Conservation (phyloP, 345 rosid genomes). For the Eucalyptus brandiana region DNA sequence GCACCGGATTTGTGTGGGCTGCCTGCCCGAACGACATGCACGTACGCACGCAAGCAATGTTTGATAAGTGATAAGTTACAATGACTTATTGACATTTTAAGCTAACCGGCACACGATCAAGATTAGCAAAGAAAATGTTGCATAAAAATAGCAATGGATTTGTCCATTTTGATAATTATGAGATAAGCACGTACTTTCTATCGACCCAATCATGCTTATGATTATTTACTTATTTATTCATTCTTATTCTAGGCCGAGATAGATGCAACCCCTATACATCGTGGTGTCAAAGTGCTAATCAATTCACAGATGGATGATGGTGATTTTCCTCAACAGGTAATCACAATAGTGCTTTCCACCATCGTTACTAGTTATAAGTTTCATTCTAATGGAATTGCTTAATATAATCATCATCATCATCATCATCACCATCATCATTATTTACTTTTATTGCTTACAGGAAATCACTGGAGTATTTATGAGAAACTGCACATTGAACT, state of each 20-base stretch:
- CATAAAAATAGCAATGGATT: not conserved
- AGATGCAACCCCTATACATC: conserved; percentile 26
- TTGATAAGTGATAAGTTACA: not conserved
- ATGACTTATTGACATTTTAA: not conserved
- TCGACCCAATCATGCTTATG: not conserved
- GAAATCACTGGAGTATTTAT: conserved; percentile 35
- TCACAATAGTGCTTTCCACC: not conserved
- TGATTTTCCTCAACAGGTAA: conserved; percentile 48
- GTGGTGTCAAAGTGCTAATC: conserved; percentile 22
- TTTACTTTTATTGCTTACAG: not conserved
- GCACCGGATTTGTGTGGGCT: not conserved
- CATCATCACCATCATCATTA: not conserved
- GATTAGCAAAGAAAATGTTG: not conserved
- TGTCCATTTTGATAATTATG: not conserved
- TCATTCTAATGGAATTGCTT: not conserved
- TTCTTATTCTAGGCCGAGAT: not conserved
- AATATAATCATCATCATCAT: no score
- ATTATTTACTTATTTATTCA: not conserved
- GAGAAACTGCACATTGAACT: conserved; percentile 35
- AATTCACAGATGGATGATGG: conserved; percentile 46
- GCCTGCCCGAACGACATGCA: not conserved
- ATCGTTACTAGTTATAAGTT: not conserved
- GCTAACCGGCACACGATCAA: not conserved
- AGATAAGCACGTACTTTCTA: not conserved
- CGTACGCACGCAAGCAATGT: not conserved